These are phyloP conservation scores for Silene coronaria DNA, from an alignment of 179 eudicot species.

Conservation along the genomic window DNA sequence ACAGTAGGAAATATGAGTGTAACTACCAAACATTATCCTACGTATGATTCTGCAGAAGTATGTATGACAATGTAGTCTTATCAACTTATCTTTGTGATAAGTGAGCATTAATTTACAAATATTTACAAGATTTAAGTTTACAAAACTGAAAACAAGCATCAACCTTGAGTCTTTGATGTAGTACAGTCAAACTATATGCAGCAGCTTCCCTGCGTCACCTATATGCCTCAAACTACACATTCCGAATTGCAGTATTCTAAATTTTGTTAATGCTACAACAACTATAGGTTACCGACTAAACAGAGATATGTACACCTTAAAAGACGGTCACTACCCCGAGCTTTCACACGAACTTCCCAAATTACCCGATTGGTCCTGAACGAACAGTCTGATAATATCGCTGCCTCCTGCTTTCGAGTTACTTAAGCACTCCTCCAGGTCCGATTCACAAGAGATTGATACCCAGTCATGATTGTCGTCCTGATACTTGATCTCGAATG, in stretches of 20 bases:
- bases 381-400: background rate
- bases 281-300: background rate
- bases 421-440: conserved; percentile 61
- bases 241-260: background rate
- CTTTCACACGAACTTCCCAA: background rate
- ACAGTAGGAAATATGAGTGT: no score
- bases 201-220: background rate
- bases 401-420: background rate
- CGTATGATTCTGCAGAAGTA: no score
- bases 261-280: background rate
- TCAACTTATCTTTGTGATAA: background rate
- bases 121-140: background rate
- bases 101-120: background rate
- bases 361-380: background rate
- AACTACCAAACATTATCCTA: no score
- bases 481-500: conserved; percentile 71
- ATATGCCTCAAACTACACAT: background rate
- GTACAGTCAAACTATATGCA: background rate
- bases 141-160: background rate
- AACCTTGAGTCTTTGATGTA: background rate
- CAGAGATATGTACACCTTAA: background rate
- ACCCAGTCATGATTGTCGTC: conserved; percentile 91
- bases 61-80: no score
- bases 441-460: conserved; percentile 55
- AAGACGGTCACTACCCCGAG: background rate